Base-by-base conservation (phyloP, 192 early-diverging fungal species). In the Coemansia sp. region DNA sequence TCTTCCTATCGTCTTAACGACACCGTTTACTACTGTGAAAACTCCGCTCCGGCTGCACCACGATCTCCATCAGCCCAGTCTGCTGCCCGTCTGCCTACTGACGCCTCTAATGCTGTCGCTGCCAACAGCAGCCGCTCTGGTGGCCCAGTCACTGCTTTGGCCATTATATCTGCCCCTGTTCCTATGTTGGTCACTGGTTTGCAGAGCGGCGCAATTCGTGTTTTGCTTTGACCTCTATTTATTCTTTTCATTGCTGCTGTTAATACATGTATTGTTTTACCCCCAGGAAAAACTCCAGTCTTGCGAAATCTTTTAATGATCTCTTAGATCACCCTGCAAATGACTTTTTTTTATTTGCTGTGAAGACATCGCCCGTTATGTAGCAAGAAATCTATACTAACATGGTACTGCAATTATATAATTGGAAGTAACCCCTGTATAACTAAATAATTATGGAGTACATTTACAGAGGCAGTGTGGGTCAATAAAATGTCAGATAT, bases 21-120 rank as follows among this genome's bases (percentile, higher is more conserved):
- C 27, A 74, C 77, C 2, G 77, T 80, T 44, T 80, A 80, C 31
- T 74, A 74, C 44, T 80, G 77, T 44, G 77, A 80, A 41, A 73
- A 74, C 58, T 23, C 68, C 0, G 61, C 62, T 2, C 70, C 69
- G 7, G 54, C 28, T 22, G 52, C 50, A 8, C 63, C 67, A 4
- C 48, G 64, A 8, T 67, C 70, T 10, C 66, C 64, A 26, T 53
- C 59, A 7, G 60, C 52, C 52, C 65, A 32, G 25, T 27, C 56
- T 12, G 25, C 51, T 24, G 58, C 28, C 30, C 34, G 67, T 49
- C n/a, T 68, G 54, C 55, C 59, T 24, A 25, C 47, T n/a, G 49
- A 68, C 16, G 59, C 53, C 22, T 23, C 53, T 28, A 49, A 54
- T 23, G 71, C 67, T 5, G 49, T 64, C 9, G 52, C 74, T 1